Evolutionary conservation across 371 early-diverging fungal genomes (phyloP), one percentile per base, ranked within the genome.

Genomic region (Zychaea mexicana): DNA sequence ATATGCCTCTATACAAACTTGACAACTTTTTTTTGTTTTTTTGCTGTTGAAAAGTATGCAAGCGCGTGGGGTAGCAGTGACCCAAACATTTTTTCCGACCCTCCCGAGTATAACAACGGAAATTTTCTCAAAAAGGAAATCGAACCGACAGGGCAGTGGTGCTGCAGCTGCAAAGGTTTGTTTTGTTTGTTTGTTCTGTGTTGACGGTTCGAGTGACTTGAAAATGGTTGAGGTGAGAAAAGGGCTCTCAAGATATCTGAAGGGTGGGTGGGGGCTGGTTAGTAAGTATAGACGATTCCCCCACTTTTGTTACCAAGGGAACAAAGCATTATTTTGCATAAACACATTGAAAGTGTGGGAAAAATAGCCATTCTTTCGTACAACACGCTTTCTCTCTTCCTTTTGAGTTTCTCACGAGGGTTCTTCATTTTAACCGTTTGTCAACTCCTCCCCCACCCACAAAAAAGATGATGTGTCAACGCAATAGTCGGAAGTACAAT

Each of bases 351-450:
- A 22, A 24, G 9, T 24, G 49, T 49, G 49, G 49, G 49, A 49
- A 49, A 49, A 49, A 17, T n/a, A n/a, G 6, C 6, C n/a, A 6
- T 17, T 17, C 24, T 22, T 49, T 22, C 49, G 22, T 22, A 24
- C 21, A 8, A 22, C 49, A 17, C n/a, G 42, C 4, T 3, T 42
- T 15, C 3, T 42, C 2, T 42, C 42, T 42, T n/a, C n/a, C 9
- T 15, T 36, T 49, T 49, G 49, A 49, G 24, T 49, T 49, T 49
- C 49, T 49, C 49, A 49, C 49, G 49, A 49, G 49, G 49, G 49
- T 49, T 45, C 17, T 45, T 45, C 45, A 45, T 45, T 45, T 45
- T 33, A 33, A 33, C 33, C 33, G 33, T 33, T 33, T 33, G 33
- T 33, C 33, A 33, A 8, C 33, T 33, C 12, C 12, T 33, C 12